A percentile compares a stretch with the other conserved stretches of the same genome.
These are phyloP conservation scores for Plasmodium fragile DNA, from an alignment of 169 alveolate species.

Conservation along the genomic window DNA sequence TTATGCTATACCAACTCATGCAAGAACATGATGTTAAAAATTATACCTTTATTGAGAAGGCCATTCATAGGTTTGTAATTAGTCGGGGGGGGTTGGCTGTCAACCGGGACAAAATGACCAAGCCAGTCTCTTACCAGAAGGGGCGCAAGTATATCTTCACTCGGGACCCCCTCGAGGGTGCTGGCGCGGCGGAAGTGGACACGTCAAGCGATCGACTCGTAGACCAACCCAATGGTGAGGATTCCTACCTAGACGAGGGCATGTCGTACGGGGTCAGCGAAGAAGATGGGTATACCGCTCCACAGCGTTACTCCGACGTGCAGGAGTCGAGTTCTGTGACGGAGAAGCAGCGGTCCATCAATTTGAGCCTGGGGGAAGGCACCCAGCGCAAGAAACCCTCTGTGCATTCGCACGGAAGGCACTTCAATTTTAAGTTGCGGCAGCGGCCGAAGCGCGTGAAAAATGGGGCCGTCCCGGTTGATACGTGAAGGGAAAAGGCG, in stretches of 20 bases:
- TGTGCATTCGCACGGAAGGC: constrained; percentile 33
- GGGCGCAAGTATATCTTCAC: constrained; percentile 59
- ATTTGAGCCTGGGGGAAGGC: constrained; percentile 48
- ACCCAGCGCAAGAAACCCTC: constrained; percentile 34
- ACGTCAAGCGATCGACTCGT: neutral
- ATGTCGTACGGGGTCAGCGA: neutral
- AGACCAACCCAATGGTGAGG: neutral
- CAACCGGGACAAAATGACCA: constrained; percentile 52
- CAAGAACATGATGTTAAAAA: constrained; percentile 40
- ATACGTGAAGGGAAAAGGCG: neutral
- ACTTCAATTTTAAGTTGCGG: constrained; percentile 65
- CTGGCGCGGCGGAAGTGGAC: neutral
- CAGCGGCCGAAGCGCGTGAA: constrained; percentile 71
- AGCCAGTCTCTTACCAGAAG: constrained; percentile 57
- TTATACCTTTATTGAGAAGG: constrained; percentile 67
- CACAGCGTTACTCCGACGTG: neutral
- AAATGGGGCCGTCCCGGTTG: constrained; percentile 19
- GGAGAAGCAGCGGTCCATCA: constrained; percentile 27
- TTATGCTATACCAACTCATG: constrained; percentile 79
- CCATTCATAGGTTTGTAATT: constrained; percentile 45
- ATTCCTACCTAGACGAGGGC: neutral
- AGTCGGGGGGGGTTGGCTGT: constrained; percentile 59
- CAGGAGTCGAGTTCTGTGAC: neutral
- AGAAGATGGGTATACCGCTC: neutral
- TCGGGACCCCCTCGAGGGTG: constrained; percentile 15